Percentiles rank a stretch among this genome's conserved stretches.
These are phyloP conservation scores for Diaporthe ilicicola DNA, from an alignment of 2,329 filamentous ascomycete genomes.

Conservation along the genomic window DNA sequence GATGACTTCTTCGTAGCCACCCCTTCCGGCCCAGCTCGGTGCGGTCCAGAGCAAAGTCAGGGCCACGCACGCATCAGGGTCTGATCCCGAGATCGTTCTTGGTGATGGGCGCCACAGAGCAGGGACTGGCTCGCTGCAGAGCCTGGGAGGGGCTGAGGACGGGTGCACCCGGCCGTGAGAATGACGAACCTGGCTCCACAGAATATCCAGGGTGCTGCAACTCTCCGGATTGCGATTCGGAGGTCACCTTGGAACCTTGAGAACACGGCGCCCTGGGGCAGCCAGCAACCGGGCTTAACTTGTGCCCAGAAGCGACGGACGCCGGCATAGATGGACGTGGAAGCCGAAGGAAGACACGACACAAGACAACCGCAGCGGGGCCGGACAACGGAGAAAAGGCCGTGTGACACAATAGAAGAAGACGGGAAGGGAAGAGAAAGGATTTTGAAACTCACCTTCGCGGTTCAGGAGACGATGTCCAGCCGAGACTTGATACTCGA, in stretches of 20 bases:
- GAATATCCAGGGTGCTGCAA: neutral
- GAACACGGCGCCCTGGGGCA: too few relatives aligned
- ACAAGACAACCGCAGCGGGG: neutral
- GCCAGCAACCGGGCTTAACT: neutral
- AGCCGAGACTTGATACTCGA: neutral
- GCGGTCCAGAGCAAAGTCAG: neutral
- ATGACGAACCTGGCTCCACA: neutral
- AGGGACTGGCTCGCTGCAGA: neutral
- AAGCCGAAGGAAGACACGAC: neutral
- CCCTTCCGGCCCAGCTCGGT: neutral
- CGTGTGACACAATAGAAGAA: neutral
- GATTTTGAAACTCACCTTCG: neutral
- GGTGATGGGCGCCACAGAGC: neutral
- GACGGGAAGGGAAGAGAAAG: neutral
- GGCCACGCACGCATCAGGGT: neutral
- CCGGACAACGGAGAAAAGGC: neutral
- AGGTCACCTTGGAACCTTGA: neutral
- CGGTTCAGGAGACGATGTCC: neutral
- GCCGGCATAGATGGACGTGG: neutral
- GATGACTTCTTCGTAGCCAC: neutral
- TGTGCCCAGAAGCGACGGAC: neutral
- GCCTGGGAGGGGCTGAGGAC: neutral
- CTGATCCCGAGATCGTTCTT: neutral
- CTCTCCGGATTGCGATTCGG: neutral
- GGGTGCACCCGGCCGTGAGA: neutral